Evolutionary conservation across 208 protist genomes (phyloP), one percentile per base, ranked within the genome.

Genomic region (Acanthamoeba lenticulata): DNA sequence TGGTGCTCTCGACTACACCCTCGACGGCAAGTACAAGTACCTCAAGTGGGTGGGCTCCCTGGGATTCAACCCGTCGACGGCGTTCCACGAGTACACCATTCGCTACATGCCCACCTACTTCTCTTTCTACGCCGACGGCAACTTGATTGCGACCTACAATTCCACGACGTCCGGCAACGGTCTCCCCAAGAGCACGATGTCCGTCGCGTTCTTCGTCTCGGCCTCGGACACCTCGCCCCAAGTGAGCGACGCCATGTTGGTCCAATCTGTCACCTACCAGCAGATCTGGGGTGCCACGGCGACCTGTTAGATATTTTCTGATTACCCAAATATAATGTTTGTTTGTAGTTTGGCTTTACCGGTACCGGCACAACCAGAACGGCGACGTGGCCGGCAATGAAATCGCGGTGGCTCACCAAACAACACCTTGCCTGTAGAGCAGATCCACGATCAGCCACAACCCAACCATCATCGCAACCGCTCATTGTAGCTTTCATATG

Each of bases 81-180:
- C 7, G 1, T 79, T 79, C 69, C 69, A 79, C 69, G 19, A 79
- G 0, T 79, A 79, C 69, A 47, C 36, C 3, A 79, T 79, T 36
- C 69, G 19, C 69, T 79, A 79, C 69, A 47, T 79, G 36, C 69
- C 69, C 36, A 79, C 69, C 36, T 79, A 79, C 69, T 79, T 79
- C 19, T 3, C 69, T 11, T 79, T 45, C 69, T 79, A 38, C 36
- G 36, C 21, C 36, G 69, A 45, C 69, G 38, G 38, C 32, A 27
- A 6, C 69, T 36, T 79, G 19, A 1, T 79, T 6, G 69, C 19
- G 7, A 45, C 13, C 11, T 79, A 29, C 69, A 45, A 79, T 17
- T 27, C 36, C 13, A 79, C 69, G 11, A 79, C 32, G 15, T 9
- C 38, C 13, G 13, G 4, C 5, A 6, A 4, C 36, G 69, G 69